Conservation (phyloP, 2,329 filamentous ascomycete species). For the Akanthomyces lecanii region DNA sequence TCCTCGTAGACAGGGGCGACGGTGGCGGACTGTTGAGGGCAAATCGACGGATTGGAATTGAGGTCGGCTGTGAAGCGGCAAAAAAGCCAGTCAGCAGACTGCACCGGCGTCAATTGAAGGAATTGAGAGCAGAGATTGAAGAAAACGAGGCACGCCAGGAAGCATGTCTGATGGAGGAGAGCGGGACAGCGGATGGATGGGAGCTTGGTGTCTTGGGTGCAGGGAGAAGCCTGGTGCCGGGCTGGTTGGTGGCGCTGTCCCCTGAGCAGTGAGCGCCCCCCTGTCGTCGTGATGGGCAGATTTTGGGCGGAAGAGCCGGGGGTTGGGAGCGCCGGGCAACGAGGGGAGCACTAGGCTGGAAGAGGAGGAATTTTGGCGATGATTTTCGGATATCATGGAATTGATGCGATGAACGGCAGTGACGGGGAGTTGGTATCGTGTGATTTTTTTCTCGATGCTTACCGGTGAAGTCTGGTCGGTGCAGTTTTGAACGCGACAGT, state of each 20-base stretch:
- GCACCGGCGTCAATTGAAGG: background rate
- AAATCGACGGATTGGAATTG: background rate
- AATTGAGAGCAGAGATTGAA: background rate
- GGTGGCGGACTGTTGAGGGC: background rate
- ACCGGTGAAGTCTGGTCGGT: background rate
- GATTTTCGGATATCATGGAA: background rate
- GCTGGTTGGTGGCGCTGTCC: background rate
- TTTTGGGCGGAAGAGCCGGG: conserved; percentile 14
- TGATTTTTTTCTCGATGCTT: conserved; percentile 1
- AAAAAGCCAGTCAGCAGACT: conserved; percentile 6
- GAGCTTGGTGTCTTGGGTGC: conserved; percentile 2
- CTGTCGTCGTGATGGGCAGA: conserved; percentile 6
- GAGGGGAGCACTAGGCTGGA: background rate
- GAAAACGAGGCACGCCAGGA: background rate
- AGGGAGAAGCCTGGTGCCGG: conserved; percentile 4
- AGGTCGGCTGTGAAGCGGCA: background rate
- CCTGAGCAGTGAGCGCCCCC: conserved; percentile 6
- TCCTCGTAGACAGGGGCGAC: conserved; percentile 1
- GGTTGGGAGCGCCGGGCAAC: background rate
- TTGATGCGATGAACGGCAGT: background rate
- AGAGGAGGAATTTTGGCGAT: background rate
- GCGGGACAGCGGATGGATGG: conserved; percentile 4
- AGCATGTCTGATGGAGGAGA: conserved; percentile 3
- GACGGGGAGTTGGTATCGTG: background rate
- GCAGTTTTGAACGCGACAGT: background rate